These are phyloP conservation scores for Blastomyces gilchristii DNA, from an alignment of 2,329 filamentous ascomycete genomes.

Conservation along the genomic window DNA sequence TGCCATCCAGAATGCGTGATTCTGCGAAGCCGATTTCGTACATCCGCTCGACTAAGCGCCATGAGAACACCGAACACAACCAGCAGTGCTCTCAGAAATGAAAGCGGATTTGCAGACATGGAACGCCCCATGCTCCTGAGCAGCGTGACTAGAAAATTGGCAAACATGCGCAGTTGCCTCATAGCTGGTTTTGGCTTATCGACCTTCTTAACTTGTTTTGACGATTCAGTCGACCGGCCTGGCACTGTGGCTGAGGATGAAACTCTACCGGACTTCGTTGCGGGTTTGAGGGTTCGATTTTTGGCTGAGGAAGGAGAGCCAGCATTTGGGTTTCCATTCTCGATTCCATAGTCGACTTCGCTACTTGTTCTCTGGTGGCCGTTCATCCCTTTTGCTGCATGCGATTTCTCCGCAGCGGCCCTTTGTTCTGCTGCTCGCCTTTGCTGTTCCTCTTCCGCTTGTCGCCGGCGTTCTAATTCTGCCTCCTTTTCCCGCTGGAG, in stretches of 20 bases:
- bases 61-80: slow-evolving; percentile 71
- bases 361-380: slow-evolving; percentile 47
- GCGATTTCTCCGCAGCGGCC: slow-evolving; percentile 28
- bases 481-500: slow-evolving; percentile 51
- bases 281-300: slow-evolving; percentile 22
- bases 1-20: slow-evolving; percentile 62
- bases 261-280: slow-evolving; percentile 17
- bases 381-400: slow-evolving; percentile 20
- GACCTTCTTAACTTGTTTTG: slow-evolving; percentile 32
- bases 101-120: slow-evolving; percentile 46
- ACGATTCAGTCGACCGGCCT: slow-evolving; percentile 17
- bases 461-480: slow-evolving; percentile 40
- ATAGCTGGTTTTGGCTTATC: slow-evolving; percentile 25
- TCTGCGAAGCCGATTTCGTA: slow-evolving; percentile 63
- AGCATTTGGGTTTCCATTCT: slow-evolving; percentile 40
- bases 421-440: slow-evolving; percentile 26
- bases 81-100: slow-evolving; percentile 53
- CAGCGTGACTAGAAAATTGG: slow-evolving; percentile 40
- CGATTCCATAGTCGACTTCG: slow-evolving; percentile 61
- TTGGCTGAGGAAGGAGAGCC: slow-evolving; percentile 15
- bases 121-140: slow-evolving; percentile 42
- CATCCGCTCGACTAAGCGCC: slow-evolving; percentile 61
- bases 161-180: slow-evolving; percentile 35
- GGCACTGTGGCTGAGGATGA: slow-evolving; percentile 24
- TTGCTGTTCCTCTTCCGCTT: slow-evolving; percentile 27